A percentile compares a stretch with the other conserved stretches of the same genome.
Evolutionary conservation across 2,329 filamentous ascomycete species (phyloP).

Genomic region (Bipolaris oryzae): DNA sequence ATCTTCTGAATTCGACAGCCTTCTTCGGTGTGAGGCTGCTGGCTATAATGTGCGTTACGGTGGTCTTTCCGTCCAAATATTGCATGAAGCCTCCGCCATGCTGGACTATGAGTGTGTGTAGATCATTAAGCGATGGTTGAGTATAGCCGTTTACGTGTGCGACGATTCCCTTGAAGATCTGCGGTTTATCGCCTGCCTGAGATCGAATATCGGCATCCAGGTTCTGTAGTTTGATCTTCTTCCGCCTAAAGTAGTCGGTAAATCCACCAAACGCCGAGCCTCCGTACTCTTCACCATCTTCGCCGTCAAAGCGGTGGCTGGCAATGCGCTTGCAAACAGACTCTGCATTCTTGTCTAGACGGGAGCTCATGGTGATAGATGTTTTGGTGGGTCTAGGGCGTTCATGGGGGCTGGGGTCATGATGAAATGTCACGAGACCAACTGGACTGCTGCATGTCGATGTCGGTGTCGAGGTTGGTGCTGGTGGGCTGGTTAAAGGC

Average conservation of each 20-base stretch:
- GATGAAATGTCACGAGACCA: constrained; percentile 15
- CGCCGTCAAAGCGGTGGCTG: constrained; percentile 75
- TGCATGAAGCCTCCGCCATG: constrained; percentile 96
- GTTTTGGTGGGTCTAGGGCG: constrained; percentile 21
- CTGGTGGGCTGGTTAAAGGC: constrained; percentile 1
- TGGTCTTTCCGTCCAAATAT: constrained; percentile 92
- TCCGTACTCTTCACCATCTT: constrained; percentile 89
- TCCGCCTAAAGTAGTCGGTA: constrained; percentile 87
- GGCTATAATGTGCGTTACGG: constrained; percentile 94
- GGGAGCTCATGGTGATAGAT: constrained; percentile 61
- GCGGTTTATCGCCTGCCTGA: constrained; percentile 70
- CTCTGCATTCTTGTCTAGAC: constrained; percentile 64
- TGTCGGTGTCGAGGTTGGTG: neutral
- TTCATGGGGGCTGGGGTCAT: constrained; percentile 36
- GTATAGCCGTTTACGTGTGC: constrained; percentile 96
- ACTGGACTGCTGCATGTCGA: constrained; percentile 7
- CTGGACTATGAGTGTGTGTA: constrained; percentile 85
- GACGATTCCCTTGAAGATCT: constrained; percentile 88
- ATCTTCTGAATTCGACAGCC: constrained; percentile 81
- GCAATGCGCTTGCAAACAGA: constrained; percentile 68
- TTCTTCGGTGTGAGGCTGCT: constrained; percentile 92
- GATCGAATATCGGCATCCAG: constrained; percentile 82
- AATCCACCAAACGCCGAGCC: constrained; percentile 88
- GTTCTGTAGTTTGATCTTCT: constrained; percentile 97
- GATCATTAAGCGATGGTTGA: constrained; percentile 86